A percentile compares a stretch with the other conserved stretches of the same genome.
Conservation (phyloP, 345 rosid species). For the Erucastrum elatum region DNA sequence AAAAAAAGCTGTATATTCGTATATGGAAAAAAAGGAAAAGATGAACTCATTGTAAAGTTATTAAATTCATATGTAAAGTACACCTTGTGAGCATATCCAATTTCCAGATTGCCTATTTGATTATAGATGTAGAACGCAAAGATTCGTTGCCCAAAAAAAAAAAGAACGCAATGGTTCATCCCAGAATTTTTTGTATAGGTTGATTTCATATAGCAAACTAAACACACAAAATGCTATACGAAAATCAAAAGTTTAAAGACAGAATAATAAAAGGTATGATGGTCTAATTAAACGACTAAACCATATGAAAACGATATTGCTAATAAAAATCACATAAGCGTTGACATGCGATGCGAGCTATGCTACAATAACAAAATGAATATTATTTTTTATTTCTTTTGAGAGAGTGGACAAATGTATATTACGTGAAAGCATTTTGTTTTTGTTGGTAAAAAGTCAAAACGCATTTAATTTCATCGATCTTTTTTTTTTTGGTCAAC, state of each 20-base stretch:
- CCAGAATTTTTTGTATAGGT: background rate
- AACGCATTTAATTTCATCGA: background rate
- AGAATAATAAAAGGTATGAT: background rate
- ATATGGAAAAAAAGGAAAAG: background rate
- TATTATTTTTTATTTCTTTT: too few relatives aligned
- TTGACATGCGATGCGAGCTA: conserved; percentile 14
- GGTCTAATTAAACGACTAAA: background rate
- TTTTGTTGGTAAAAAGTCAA: background rate
- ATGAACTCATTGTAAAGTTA: background rate
- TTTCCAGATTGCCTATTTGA: background rate
- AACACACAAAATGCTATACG: background rate
- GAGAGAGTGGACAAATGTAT: too few relatives aligned
- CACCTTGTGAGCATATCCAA: background rate
- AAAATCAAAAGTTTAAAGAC: background rate
- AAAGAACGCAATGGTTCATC: background rate
- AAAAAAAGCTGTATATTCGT: background rate
- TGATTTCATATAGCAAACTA: background rate
- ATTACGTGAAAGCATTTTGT: background rate
- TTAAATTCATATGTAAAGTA: background rate
- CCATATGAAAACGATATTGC: conserved; percentile 8
- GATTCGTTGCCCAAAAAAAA: too few relatives aligned
- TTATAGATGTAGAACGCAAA: background rate
- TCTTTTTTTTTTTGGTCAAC: too few relatives aligned
- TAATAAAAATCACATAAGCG: conserved; percentile 6
- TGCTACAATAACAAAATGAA: background rate